A percentile compares a stretch with the other conserved stretches of the same genome.
phyloP scores from a whole-genome alignment of 345 rosid species.

The Boechera retrofracta region DNA sequence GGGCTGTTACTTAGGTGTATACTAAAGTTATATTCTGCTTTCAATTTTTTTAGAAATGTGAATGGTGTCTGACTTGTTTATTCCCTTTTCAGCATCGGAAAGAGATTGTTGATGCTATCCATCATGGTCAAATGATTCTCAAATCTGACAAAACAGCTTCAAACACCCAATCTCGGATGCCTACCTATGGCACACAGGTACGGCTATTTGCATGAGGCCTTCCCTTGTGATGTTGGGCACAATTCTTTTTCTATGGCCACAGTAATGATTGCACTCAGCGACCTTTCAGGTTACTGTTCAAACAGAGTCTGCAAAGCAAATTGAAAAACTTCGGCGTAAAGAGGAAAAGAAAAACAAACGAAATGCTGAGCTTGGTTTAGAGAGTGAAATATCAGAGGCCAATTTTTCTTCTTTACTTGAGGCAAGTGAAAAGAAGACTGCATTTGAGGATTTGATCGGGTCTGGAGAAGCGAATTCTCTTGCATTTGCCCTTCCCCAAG shows the following conservation, averaged over 20 bases:
- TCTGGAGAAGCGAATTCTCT: constrained; percentile 65
- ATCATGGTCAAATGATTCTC: constrained; percentile 67
- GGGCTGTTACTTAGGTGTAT: constrained; percentile 11
- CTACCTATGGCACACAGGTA: constrained; percentile 98
- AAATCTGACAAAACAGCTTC: constrained; percentile 76
- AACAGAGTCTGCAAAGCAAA: constrained; percentile 85
- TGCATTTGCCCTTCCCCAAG: constrained; percentile 87
- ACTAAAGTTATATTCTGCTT: constrained; percentile 23
- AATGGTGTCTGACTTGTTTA: constrained; percentile 29
- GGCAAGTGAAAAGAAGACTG: constrained; percentile 82
- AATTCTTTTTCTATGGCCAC: constrained; percentile 17
- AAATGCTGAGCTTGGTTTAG: constrained; percentile 71
- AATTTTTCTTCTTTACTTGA: constrained; percentile 89
- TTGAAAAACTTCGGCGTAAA: constrained; percentile 94
- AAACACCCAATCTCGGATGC: constrained; percentile 78
- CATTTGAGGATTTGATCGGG: constrained; percentile 72
- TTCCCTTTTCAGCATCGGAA: constrained; percentile 74
- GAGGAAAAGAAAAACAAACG: constrained; percentile 90
- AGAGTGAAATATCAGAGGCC: constrained; percentile 62
- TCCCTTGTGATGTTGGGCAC: constrained; percentile 9
- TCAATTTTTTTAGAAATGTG: constrained; percentile 17
- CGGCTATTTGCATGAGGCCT: constrained; percentile 25
- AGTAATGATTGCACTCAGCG: constrained; percentile 28
- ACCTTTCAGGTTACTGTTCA: constrained; percentile 86
- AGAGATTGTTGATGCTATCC: constrained; percentile 91